phyloP scores from a whole-genome alignment of 1,284 basidiomycete genomes.

The Termitomyces sp. region DNA sequence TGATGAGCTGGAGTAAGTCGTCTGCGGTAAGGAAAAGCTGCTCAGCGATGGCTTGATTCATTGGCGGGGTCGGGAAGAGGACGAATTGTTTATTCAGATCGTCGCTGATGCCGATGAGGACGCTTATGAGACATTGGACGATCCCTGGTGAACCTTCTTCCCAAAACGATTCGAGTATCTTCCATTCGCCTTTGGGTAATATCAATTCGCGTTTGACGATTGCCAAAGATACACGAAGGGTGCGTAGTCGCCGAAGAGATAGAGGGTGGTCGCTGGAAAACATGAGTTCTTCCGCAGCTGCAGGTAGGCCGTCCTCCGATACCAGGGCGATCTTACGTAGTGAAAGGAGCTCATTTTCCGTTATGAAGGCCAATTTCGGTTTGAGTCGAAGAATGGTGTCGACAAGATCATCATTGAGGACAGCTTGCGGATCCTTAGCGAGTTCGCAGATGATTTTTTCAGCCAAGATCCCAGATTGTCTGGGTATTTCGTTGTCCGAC shows the following conservation, averaged over 20 bases:
- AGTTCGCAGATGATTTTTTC: slow-evolving; percentile 63
- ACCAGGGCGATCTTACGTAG: slow-evolving; percentile 57
- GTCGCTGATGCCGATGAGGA: slow-evolving; percentile 40
- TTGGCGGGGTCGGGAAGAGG: slow-evolving; percentile 27
- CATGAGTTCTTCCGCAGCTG: slow-evolving; percentile 58
- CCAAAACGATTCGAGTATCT: slow-evolving; percentile 53
- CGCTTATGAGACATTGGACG: slow-evolving; percentile 47
- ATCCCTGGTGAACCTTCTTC: slow-evolving; percentile 51
- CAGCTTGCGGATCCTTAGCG: slow-evolving; percentile 53
- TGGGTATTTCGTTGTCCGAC: slow-evolving; percentile 50
- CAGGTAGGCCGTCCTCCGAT: slow-evolving; percentile 56
- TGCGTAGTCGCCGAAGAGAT: slow-evolving; percentile 45
- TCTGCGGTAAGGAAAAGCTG: slow-evolving; percentile 49
- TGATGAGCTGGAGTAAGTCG: slow-evolving; percentile 50
- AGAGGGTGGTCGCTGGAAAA: slow-evolving; percentile 46
- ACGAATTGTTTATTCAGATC: slow-evolving; percentile 52
- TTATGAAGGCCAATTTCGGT: slow-evolving; percentile 54
- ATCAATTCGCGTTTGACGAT: slow-evolving; percentile 49
- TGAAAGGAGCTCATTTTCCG: slow-evolving; percentile 50
- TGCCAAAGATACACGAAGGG: slow-evolving; percentile 56
- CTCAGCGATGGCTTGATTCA: slow-evolving; percentile 39
- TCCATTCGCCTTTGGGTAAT: slow-evolving; percentile 46
- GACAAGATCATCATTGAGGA: slow-evolving; percentile 52
- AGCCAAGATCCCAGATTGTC: slow-evolving; percentile 55
- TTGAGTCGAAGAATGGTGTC: slow-evolving; percentile 50